Conservation (phyloP, 2,329 filamentous ascomycete genomes). For the Penicillium brasilianum region DNA sequence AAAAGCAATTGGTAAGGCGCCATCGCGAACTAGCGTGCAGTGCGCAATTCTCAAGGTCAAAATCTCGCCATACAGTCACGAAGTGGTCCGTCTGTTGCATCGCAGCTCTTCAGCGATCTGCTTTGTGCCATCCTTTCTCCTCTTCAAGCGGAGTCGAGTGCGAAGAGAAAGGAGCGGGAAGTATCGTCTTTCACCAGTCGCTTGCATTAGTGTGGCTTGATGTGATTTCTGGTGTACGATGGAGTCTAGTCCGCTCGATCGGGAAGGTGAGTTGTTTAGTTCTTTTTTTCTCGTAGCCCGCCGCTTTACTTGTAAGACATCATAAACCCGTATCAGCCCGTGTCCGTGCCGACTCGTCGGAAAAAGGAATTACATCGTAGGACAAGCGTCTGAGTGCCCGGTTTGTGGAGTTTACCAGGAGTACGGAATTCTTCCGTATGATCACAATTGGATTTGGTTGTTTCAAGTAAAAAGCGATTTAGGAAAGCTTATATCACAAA, state of each 20-base stretch:
- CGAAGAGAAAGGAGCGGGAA: not conserved
- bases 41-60: not conserved
- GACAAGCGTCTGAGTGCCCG: not conserved
- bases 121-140: not conserved
- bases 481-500: not conserved
- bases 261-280: not conserved
- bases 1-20: slow-evolving; percentile 2
- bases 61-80: not conserved
- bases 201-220: not conserved
- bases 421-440: no score
- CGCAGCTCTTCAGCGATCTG: not conserved
- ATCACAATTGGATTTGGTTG: no score
- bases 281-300: not conserved
- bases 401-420: no score
- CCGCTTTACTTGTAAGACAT: not conserved
- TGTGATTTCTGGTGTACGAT: not conserved
- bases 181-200: not conserved
- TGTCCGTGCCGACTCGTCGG: not conserved
- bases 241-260: slow-evolving; percentile 3
- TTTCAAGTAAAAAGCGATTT: not conserved
- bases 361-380: not conserved
- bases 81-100: not conserved
- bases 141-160: not conserved
- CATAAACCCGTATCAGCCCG: not conserved
- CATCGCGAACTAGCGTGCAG: not conserved